These are phyloP conservation scores for Tagetes patula DNA, from an alignment of 129 eudicot species.

Conservation along the genomic window DNA sequence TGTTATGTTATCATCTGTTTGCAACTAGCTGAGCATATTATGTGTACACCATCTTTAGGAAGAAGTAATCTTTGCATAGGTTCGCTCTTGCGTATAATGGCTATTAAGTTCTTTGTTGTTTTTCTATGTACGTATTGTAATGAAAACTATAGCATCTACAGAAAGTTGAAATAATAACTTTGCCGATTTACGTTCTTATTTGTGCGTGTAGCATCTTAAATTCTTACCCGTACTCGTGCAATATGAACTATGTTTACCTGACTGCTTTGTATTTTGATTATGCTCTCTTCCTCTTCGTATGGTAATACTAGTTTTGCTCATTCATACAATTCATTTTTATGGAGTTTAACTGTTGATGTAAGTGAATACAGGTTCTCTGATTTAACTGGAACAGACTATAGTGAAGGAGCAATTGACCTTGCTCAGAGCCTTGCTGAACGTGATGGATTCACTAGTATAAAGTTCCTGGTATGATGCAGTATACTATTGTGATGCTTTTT, in stretches of 20 bases:
- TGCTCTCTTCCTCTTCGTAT: slow-evolving; percentile 14
- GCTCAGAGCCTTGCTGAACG: slow-evolving; percentile 90
- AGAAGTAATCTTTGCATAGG: background rate
- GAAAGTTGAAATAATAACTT: background rate
- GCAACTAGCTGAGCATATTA: slow-evolving; percentile 1
- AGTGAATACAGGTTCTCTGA: slow-evolving; percentile 69
- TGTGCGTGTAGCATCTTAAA: slow-evolving; percentile 6
- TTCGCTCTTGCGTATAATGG: slow-evolving; percentile 12
- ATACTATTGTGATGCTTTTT: slow-evolving; percentile 10
- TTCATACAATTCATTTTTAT: slow-evolving; percentile 7
- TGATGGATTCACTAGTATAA: slow-evolving; percentile 70
- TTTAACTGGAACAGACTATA: slow-evolving; percentile 93
- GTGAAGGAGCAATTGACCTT: slow-evolving; percentile 93
- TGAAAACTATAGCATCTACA: background rate
- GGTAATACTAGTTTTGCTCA: slow-evolving; percentile 13
- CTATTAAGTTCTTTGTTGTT: background rate
- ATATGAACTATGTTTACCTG: background rate
- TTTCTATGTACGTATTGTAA: slow-evolving; percentile 11
- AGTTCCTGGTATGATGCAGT: slow-evolving; percentile 60
- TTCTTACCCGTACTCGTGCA: slow-evolving; percentile 3
- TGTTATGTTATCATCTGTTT: slow-evolving; percentile 16
- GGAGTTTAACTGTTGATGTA: slow-evolving; percentile 18
- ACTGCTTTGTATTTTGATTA: slow-evolving; percentile 8
- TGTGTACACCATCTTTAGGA: background rate
- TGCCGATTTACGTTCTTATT: background rate